Evolutionary conservation across 2,329 filamentous ascomycete genomes (phyloP), one percentile per base, ranked within the genome.

Genomic region (Paraphaeosphaeria sporulosa): DNA sequence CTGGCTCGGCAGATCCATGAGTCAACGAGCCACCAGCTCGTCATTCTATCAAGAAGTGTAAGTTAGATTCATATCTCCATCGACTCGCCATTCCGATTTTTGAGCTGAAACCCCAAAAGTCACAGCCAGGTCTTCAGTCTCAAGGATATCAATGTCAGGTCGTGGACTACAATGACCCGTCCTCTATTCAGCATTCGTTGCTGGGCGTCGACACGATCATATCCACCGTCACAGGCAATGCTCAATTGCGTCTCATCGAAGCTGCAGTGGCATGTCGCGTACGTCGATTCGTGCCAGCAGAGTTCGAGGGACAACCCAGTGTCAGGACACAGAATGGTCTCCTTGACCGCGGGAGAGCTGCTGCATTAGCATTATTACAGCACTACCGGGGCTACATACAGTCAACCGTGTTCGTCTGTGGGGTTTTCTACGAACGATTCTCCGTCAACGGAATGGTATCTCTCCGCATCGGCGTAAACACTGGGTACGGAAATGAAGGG

Each of bases 351-450:
- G 85, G 84, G 21, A 86, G 85, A 23, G 79, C 80, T 12, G 80
- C 82, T n/a, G 88, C 88, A 1, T 79, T 89, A 6, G 79, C 81
- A 1, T 80, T 85, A 17, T 78, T 92, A 4, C 81, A 83, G 50
- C 81, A 86, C 51, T 88, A 86, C 74, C 78, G 80, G 1, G 76
- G 82, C 60, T 78, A 81, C 47, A 90, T 93, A 79, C 83, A 85
- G 44, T 91, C 85, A 62, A 92, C 90, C 0, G 82, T 88, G 27
- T 93, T 93, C 75, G 86, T 88, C 0, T 93, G 91, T 67, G 91
- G 91, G 21, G 77, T 93, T 32, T 87, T 93, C 64, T 93, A 92
- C 81, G 90, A 93, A 72, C 82, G 90, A 0, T 93, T 93, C 68
- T 87, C 86, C 21, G 88, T 87, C 0, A 87, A 86, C 3, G 91